Evolutionary conservation across 106 monocot genomes (phyloP), one percentile per base, ranked within the genome.

Genomic region (Amphibolis antarctica): DNA sequence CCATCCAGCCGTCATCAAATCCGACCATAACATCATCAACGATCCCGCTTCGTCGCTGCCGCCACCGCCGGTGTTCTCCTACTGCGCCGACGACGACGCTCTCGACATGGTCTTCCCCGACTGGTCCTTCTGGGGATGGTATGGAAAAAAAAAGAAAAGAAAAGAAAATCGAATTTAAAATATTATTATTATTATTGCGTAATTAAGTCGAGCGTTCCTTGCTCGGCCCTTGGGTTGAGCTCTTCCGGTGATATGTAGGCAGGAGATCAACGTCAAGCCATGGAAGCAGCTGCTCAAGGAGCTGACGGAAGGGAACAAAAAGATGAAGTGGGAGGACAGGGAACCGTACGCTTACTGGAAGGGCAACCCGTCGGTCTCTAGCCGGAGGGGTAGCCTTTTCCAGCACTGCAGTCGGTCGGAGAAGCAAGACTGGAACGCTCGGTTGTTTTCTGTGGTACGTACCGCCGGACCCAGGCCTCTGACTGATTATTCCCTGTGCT

Each of bases 71-170:
- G 50, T 85, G 22, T 85, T 85, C 53, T 75, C 75, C 42, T 85
- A 78, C 62, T 85, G 85, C 65, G 78, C 72, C 64, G 76, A 81
- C n/a, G 78, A 81, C n/a, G 0, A 27, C 12, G 78, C 85, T 0
- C 43, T 79, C 7, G 85, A 85, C 53, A 75, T 85, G 22, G 75
- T 79, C 26, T 85, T 85, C 69, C 85, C 85, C 1, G 85, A 85
- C 46, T 85, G 85, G 85, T 85, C 85, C 30, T 85, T 85, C 69
- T 85, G 85, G 85, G 85, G 85, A 36, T 85, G 85, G 85, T 85
- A 71, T 47, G 12, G 3, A 3, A 17, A 0, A 1, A 24, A 24
- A 20, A 23, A 55, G 25, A 55, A 26, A 55, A 11, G 23, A 11
- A 55, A 22, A 55, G 50, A 50, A 50, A 18, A 15, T 50, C n/a